Evolutionary conservation across 129 eudicot species (phyloP), one percentile per base, ranked within the genome.

Genomic region (Flaveria brownii): DNA sequence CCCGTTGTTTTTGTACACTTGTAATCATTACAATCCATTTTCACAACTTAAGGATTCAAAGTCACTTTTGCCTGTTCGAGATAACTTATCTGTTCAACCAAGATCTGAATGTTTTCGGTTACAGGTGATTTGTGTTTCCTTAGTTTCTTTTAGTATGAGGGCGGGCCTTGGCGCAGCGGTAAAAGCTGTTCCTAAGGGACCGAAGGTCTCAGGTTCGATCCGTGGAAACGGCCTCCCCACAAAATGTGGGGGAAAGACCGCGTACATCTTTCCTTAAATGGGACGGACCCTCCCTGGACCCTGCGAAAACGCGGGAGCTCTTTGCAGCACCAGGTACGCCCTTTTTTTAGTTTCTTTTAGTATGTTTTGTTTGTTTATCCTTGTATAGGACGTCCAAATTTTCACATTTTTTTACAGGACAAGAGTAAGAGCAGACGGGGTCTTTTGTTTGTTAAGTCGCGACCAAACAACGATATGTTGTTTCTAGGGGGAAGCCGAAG

Each of bases 1-100:
- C 64, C 88, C 97, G 0, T 76, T 82, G 10, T 82, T 83, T 33
- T 74, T 87, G 76, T 87, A 89, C 80, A 86, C 91, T 30, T 80
- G 84, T 49, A 78, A 65, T 72, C 70, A 73, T 67, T 74, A 78
- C 81, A 87, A 84, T 78, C 82, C 86, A 8, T 45, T 74, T 74
- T 68, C 72, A 72, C 77, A 75, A 9, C 66, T 68, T 39, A 43
- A 69, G 72, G 72, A 61, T 69, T 74, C 87, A 67, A 60, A 18
- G 77, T 33, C 71, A 83, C 90, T 87, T 63, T 42, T 91, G 41
- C 85, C 88, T 0, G 96, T 87, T 60, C 85, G 78, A 17, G 86
- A 89, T 75, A 82, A 78, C 61, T 45, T 77, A 16, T 59, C 88
- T 36, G 67, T 82, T 61, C 51, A 74, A 70, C 81, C 90, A 33